phyloP scores from a whole-genome alignment of 2,329 filamentous ascomycete species.

The Xylaria hypoxylon region DNA sequence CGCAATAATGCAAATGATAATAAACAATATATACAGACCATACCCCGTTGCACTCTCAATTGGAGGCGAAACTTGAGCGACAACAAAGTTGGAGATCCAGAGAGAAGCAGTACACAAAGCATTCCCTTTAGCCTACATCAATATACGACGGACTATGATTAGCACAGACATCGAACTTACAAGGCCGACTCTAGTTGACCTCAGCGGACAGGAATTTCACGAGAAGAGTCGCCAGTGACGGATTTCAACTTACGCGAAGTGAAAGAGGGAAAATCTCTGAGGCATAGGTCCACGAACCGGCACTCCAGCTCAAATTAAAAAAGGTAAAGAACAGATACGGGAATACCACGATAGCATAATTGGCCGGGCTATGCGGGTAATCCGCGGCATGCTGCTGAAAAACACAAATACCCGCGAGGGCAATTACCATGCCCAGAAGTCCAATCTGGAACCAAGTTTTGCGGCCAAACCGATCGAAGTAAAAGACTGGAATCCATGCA shows the following conservation, averaged over 20 bases:
- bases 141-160: background rate
- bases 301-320: constrained; percentile 51
- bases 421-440: constrained; percentile 47
- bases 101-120: constrained; percentile 48
- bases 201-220: background rate
- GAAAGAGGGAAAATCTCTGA: constrained; percentile 50
- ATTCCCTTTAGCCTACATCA: constrained; percentile 48
- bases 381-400: constrained; percentile 47
- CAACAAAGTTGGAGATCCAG: constrained; percentile 49
- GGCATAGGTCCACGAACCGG: constrained; percentile 50
- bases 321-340: constrained; percentile 49
- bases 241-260: constrained; percentile 43
- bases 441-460: constrained; percentile 51
- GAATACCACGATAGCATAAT: constrained; percentile 49
- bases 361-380: constrained; percentile 43
- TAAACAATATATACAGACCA: constrained; percentile 47
- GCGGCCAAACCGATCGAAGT: constrained; percentile 49
- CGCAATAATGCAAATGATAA: constrained; percentile 45
- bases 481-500: constrained; percentile 50
- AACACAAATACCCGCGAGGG: constrained; percentile 47
- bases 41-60: constrained; percentile 47
- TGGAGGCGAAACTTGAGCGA: constrained; percentile 45
- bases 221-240: background rate
- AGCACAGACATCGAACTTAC: background rate
- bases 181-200: background rate